A percentile compares a stretch with the other conserved stretches of the same genome.
These are phyloP conservation scores for Ceratobasidium sp. DNA, from an alignment of 1,284 basidiomycete genomes.

Conservation along the genomic window DNA sequence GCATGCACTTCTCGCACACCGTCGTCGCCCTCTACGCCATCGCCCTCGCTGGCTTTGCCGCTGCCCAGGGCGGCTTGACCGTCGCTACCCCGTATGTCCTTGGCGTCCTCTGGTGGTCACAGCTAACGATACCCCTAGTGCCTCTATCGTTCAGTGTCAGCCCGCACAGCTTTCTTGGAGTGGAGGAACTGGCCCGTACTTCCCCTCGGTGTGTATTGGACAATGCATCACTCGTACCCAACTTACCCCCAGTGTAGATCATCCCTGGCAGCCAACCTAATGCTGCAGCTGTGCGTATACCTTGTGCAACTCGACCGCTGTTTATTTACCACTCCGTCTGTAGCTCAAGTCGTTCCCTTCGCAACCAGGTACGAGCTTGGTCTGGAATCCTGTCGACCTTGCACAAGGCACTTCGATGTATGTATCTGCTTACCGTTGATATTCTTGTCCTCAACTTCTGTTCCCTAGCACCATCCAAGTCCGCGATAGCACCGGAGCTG, in stretches of 20 bases:
- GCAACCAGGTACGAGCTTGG: conserved; percentile 21
- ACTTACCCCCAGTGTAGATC: conserved; percentile 7
- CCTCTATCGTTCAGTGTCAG: conserved; percentile 38
- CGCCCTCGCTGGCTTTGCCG: conserved; percentile 36
- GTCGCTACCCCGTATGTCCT: conserved; percentile 40
- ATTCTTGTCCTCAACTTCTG: neutral
- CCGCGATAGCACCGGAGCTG: conserved; percentile 44
- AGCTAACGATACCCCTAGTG: conserved; percentile 1
- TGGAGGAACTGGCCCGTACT: conserved; percentile 46
- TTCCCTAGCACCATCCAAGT: conserved; percentile 46
- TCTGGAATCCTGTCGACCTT: conserved; percentile 40
- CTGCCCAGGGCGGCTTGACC: conserved; percentile 33
- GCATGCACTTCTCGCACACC: conserved; percentile 21
- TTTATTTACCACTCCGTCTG: neutral
- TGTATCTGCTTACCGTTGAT: neutral
- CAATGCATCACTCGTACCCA: neutral
- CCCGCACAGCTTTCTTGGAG: conserved; percentile 44
- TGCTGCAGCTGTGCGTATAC: conserved; percentile 23
- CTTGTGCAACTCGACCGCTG: neutral
- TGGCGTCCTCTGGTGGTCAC: neutral
- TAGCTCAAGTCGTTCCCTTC: conserved; percentile 43
- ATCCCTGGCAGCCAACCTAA: conserved; percentile 45
- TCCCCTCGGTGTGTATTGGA: conserved; percentile 28
- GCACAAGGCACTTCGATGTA: conserved; percentile 35
- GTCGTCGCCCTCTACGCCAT: conserved; percentile 42